Evolutionary conservation across 805 yeast species (phyloP), one percentile per base, ranked within the genome.

Genomic region (Starmerella etchellsii): DNA sequence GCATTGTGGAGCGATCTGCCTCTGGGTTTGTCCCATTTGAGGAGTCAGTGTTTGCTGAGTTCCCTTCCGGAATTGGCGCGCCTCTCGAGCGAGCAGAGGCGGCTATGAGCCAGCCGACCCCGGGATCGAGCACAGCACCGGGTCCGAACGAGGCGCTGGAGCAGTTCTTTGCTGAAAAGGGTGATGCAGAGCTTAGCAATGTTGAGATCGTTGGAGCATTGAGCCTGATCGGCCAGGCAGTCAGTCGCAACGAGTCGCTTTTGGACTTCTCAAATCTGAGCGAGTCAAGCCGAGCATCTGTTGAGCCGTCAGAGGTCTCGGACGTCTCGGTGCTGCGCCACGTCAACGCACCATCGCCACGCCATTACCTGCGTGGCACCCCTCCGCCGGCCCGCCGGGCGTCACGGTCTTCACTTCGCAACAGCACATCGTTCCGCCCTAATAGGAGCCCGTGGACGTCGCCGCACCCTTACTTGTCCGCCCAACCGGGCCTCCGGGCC

Each of bases 131-230:
- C n/a, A n/a, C n/a, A n/a, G n/a, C n/a, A n/a, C n/a, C n/a, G 20
- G 43, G 39, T 18, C 74, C 76, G 8, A 79, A 78, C 58, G 74
- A 70, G 30, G 68, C 72, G 21, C 60, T 81, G 36, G 74, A 82
- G 15, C 70, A 67, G 26, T 81, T 81, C 53, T 81, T 81, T 55
- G 69, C 68, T 19, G 65, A 63, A 25, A 81, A 79, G 55, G 91
- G 91, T 15, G 71, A 73, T 42, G 60, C 59, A 10, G 84, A 85
- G n/a, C 64, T 82, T 47, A 66, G 75, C 11, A 80, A 76, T 20
- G 65, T 80, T 36, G 94, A 82, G 56, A 69, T 77, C 49, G 85
- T 78, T 54, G 93, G 91, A 7, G 88, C 82, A 1, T 56, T 77
- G 46, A 71, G 85, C 5, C 59, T 81, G 15, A 64, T 71, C 44